Evolutionary conservation across 164 flowering plant genomes (phyloP), one percentile per base, ranked within the genome.

Genomic region (Vitis amurensis): DNA sequence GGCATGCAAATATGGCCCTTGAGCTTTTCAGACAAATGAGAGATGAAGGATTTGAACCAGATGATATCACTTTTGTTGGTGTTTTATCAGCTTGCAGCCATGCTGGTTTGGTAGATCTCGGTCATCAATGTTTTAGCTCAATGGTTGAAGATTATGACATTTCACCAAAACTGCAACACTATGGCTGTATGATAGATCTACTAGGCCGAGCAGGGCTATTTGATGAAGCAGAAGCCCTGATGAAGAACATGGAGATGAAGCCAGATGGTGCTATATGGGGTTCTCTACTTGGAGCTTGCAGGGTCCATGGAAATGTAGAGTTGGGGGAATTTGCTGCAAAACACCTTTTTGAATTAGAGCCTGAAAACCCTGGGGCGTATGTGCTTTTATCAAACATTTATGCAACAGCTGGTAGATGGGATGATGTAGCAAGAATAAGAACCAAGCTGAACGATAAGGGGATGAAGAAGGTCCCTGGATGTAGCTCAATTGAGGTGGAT

Each of bases 241-340:
- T 88, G 6, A 68, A 76, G 51, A 70, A 16, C 4, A 88, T 89
- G 90, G 81, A 79, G 44, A 71, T 83, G 77, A 68, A 79, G 44
- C 88, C 92, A 16, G 92, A 88, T 74, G 89, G 78, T 9, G 90
- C 86, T 16, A 83, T 88, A 12, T 88, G 89, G 94, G 84, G 89
- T 19, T 87, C 94, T 63, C 77, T 88, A 17, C 89, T 88, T 67
- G 84, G 80, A 59, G 87, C 91, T 69, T 89, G 91, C 76, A 74
- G 79, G 53, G 71, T 69, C 31, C 89, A 85, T 63, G 63, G 69
- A 31, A 82, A 74, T 1, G 73, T 84, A 12, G 81, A 84, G 62
- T 57, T 86, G 72, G 93, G 82, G 1, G 91, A 86, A 73, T 50
- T 23, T 47, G 71, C 72, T 1, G 87, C 88, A 2, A n/a, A 71